A percentile compares a stretch with the other conserved stretches of the same genome.
Conservation (phyloP, 2,329 filamentous ascomycete genomes). For the Ampelomyces quisqualis region DNA sequence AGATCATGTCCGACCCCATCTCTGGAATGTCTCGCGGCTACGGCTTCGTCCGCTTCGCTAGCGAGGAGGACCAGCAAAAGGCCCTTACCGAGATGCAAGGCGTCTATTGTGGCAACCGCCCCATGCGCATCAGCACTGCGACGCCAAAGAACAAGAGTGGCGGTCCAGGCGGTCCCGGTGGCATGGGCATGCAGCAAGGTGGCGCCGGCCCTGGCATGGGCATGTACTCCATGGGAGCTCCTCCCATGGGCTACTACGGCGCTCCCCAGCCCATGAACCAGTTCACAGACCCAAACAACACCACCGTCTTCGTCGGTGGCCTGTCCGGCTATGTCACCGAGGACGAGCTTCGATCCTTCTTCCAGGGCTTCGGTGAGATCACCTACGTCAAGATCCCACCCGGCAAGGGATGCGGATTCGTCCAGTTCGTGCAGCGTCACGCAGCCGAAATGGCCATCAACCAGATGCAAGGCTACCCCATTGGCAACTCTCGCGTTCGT, state of each 20-base stretch:
- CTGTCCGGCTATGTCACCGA: slow-evolving; percentile 98
- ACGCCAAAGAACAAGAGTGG: slow-evolving; percentile 87
- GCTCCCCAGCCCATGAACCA: slow-evolving; percentile 90
- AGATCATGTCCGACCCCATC: slow-evolving; percentile 99
- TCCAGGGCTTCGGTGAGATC: slow-evolving; percentile 99
- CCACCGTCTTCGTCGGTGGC: slow-evolving; percentile 96
- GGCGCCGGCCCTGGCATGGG: slow-evolving; percentile 48
- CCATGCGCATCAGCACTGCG: slow-evolving; percentile 97
- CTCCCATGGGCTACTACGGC: slow-evolving; percentile 65
- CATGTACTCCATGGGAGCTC: slow-evolving; percentile 70
- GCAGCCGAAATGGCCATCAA: slow-evolving; percentile 99
- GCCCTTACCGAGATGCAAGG: slow-evolving; percentile 98
- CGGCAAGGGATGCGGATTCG: slow-evolving; percentile 98
- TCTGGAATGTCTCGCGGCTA: slow-evolving; percentile 97
- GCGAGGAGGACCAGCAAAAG: slow-evolving; percentile 93
- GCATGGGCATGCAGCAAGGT: slow-evolving; percentile 54
- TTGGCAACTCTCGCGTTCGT: slow-evolving; percentile 96
- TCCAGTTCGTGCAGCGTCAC: slow-evolving; percentile 98
- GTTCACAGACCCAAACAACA: slow-evolving; percentile 99
- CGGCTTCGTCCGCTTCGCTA: slow-evolving; percentile 95
- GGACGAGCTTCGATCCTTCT: slow-evolving; percentile 99
- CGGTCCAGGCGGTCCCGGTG: slow-evolving; percentile 55
- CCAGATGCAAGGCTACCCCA: slow-evolving; percentile 99
- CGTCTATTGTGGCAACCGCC: slow-evolving; percentile 96
- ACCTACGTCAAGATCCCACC: slow-evolving; percentile 99